These are phyloP conservation scores for Handroanthus guayacan DNA, from an alignment of 257 asterid species.

Conservation along the genomic window DNA sequence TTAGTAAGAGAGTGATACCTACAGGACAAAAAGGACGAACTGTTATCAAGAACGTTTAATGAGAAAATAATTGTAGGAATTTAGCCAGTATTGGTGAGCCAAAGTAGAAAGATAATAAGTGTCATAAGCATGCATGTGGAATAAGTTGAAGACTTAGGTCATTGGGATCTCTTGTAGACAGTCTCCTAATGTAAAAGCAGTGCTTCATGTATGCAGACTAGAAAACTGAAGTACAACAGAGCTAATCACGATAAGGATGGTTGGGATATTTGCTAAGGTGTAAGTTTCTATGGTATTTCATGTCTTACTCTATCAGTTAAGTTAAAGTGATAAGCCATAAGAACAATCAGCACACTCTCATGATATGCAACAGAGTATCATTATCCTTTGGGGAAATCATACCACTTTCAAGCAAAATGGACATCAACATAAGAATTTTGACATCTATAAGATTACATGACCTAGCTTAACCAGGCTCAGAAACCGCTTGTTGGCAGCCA, in stretches of 20 bases:
- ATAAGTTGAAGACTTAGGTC: constrained; percentile 1
- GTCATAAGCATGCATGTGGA: constrained; percentile 20
- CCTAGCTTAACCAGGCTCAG: not conserved
- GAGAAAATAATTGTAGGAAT: not conserved
- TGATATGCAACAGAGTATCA: not conserved
- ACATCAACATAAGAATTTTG: not conserved
- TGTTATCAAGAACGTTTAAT: constrained; percentile 26
- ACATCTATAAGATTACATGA: not conserved
- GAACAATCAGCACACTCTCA: not conserved
- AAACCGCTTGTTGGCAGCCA: not conserved
- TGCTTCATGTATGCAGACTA: not conserved
- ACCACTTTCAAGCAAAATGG: not conserved
- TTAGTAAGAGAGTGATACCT: constrained; percentile 72
- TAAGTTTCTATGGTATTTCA: not conserved
- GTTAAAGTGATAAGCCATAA: not conserved
- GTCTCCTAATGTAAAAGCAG: not conserved
- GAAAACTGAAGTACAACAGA: not conserved
- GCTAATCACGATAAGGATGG: not conserved
- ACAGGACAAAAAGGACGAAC: constrained; percentile 38
- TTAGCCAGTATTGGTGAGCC: constrained; percentile 4
- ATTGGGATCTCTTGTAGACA: not conserved
- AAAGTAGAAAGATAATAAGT: constrained; percentile 9
- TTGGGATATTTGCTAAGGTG: not conserved
- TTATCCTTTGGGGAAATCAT: not conserved
- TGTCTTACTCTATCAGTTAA: not conserved